These are phyloP conservation scores for Aspergillus sp. DNA, from an alignment of 2,329 filamentous ascomycete genomes.

Conservation along the genomic window DNA sequence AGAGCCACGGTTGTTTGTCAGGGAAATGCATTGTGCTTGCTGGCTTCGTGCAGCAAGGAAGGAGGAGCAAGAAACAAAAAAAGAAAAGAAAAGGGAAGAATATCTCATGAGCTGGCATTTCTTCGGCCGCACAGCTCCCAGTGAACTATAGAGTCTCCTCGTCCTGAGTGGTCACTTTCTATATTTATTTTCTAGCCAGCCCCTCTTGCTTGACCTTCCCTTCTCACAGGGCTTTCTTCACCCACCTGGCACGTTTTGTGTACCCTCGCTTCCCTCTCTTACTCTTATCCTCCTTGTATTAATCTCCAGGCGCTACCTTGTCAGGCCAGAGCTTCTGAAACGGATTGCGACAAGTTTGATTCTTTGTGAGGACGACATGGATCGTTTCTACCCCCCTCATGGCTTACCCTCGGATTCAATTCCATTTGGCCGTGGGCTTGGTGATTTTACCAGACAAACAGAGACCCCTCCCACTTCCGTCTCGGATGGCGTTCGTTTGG, in stretches of 20 bases:
- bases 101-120: conserved; percentile 16
- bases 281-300: background rate
- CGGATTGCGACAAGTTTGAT: conserved; percentile 2
- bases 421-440: conserved; percentile 27
- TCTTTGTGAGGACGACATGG: conserved; percentile 23
- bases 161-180: conserved; percentile 21
- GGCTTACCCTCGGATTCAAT: conserved; percentile 23
- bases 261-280: conserved; percentile 2
- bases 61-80: background rate
- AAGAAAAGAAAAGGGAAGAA: background rate
- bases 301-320: background rate
- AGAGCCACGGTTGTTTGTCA: background rate
- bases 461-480: conserved; percentile 15
- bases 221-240: background rate
- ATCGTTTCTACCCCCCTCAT: conserved; percentile 22
- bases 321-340: background rate
- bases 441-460: conserved; percentile 22
- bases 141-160: conserved; percentile 6
- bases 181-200: conserved; percentile 9
- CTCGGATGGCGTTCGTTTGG: conserved; percentile 16
- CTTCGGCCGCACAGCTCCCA: conserved; percentile 23
- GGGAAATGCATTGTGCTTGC: background rate
- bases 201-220: conserved; percentile 7
- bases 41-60: background rate
- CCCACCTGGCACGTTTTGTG: background rate